These are phyloP conservation scores for Pistacia vera DNA, from an alignment of 345 rosid genomes.

Conservation along the genomic window DNA sequence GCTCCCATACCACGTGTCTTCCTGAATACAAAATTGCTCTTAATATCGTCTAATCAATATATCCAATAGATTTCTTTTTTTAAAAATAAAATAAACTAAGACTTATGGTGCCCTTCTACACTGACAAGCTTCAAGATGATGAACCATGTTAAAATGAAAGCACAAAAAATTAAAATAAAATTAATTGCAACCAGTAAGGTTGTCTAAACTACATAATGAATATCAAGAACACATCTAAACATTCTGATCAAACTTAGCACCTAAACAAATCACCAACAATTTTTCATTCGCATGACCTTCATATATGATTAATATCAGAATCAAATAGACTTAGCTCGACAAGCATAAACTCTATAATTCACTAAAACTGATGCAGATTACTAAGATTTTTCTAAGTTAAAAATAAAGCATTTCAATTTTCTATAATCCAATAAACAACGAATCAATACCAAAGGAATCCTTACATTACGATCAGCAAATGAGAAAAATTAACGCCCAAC, in stretches of 20 bases:
- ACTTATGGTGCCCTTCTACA: no score
- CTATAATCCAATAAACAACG: neutral
- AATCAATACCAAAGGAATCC: neutral
- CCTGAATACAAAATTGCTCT: constrained; percentile 30
- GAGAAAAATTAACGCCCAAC: neutral
- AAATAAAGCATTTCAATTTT: no score
- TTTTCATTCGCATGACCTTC: neutral
- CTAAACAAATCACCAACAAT: neutral
- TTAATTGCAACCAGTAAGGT: neutral
- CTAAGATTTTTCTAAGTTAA: neutral
- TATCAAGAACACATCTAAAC: neutral
- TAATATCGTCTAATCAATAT: neutral
- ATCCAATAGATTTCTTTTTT: no score
- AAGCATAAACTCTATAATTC: neutral
- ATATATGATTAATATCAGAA: neutral
- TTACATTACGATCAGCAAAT: neutral
- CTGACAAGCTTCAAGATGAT: no score
- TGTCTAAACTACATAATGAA: neutral
- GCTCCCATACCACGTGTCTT: constrained; percentile 87
- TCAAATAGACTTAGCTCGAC: neutral
- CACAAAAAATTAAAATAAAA: no score
- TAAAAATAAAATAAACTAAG: no score
- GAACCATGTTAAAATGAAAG: neutral
- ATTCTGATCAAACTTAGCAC: neutral
- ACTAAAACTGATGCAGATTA: neutral